phyloP scores from a whole-genome alignment of 192 early-diverging fungal genomes.

The Linnemannia hyalina region DNA sequence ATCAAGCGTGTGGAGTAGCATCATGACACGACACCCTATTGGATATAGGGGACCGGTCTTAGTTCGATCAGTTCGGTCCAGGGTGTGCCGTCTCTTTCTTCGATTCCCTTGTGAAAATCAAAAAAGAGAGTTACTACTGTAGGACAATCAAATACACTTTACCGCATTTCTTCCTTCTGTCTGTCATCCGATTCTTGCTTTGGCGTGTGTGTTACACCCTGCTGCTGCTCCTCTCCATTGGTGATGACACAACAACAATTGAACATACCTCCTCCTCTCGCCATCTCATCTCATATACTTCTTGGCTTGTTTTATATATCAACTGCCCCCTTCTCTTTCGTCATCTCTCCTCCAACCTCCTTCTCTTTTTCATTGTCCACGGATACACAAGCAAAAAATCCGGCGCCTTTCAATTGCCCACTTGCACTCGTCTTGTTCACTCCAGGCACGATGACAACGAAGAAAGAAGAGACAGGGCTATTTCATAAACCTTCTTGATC shows the following conservation, averaged over 20 bases:
- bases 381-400: not conserved
- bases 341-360: not conserved
- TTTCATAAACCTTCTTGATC: constrained; percentile 1
- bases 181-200: not conserved
- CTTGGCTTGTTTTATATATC: not conserved
- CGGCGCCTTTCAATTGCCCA: not conserved
- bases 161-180: not conserved
- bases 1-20: not conserved
- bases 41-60: not conserved
- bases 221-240: not conserved
- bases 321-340: not conserved
- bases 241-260: constrained; percentile 6
- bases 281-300: constrained; percentile 6
- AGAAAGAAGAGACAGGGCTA: too few species aligned
- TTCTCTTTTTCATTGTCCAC: not conserved
- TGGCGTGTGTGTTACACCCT: not conserved
- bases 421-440: not conserved
- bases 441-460: not conserved
- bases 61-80: constrained; percentile 1
- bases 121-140: not conserved
- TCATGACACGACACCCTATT: not conserved
- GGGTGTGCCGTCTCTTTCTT: constrained; percentile 13
- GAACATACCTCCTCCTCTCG: not conserved
- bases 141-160: not conserved
- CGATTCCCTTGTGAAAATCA: constrained; percentile 8